Evolutionary conservation across 768 basidiomycete genomes (phyloP), one percentile per base, ranked within the genome.

Genomic region (Pleurotus tuber-regium): DNA sequence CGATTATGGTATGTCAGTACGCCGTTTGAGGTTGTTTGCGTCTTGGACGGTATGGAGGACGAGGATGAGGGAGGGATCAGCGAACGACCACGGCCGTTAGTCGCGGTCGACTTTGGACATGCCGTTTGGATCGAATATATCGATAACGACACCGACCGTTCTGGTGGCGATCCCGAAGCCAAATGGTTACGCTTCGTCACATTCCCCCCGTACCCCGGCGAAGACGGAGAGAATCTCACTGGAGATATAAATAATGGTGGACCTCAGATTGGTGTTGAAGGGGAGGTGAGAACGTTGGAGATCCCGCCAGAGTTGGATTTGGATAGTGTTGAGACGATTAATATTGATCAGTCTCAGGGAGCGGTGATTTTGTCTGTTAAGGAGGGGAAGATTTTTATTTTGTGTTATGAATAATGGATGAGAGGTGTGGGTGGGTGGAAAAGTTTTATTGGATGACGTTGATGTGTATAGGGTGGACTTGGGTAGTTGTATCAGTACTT

Each of bases 71-170:
- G 60, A 2, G 54, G 60, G 50, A 31, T 30, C 23, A 43, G 19
- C 26, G 82, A 80, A 25, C 72, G 82, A 3, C 82, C 83, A 16
- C 73, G 86, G 2, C 86, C 86, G 19, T 73, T 89, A 11, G 81
- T 89, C n/a, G 87, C 87, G 0, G 86, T 93, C 5, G 83, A 94
- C 62, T 95, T 94, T 69, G 89, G 89, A 35, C 90, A 92, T 59
- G 87, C 92, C 14, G 86, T 90, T 29, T 88, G 90, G 80, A 81
- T 94, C 41, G 86, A 89, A 60, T 81, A 83, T 59, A 61, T 57
- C 56, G 71, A 66, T 57, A 68, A 52, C 43, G 66, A 66, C n/a
- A 61, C 66, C 11, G 63, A 63, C 18, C 53, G 51, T 47, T 50
- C 54, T 11, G 33, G 52, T 35, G 52, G 51, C 23, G 68, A 70